These are phyloP conservation scores for Chaetomium globosum DNA, from an alignment of 2,329 filamentous ascomycete species.

Conservation along the genomic window DNA sequence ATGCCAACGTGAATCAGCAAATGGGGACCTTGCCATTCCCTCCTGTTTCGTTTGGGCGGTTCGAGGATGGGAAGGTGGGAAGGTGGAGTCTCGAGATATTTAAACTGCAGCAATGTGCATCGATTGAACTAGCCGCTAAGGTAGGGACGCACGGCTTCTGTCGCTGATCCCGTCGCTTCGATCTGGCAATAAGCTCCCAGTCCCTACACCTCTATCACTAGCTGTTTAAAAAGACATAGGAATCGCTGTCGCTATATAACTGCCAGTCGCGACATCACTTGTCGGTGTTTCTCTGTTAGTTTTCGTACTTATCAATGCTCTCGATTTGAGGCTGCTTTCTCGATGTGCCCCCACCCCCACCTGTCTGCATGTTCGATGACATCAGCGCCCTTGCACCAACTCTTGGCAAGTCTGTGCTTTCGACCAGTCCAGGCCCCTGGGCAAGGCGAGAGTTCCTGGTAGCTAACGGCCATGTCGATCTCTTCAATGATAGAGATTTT, in stretches of 20 bases:
- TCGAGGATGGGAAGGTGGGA: neutral
- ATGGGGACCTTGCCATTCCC: neutral
- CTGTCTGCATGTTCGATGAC: conserved; percentile 10
- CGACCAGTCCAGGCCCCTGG: conserved; percentile 9
- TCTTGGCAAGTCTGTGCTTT: conserved; percentile 18
- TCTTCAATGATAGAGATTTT: neutral
- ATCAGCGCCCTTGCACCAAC: conserved; percentile 7
- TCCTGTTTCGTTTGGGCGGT: conserved; percentile 2
- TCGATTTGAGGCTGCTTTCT: neutral
- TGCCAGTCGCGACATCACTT: neutral
- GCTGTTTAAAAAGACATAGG: neutral
- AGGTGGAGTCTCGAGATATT: neutral
- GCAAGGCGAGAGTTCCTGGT: neutral
- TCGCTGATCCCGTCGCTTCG: neutral
- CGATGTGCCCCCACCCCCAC: conserved; percentile 2
- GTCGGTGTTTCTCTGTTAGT: neutral
- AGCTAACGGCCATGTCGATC: conserved; percentile 8
- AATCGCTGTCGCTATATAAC: neutral
- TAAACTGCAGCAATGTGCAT: neutral
- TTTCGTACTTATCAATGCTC: neutral
- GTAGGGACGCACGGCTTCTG: neutral
- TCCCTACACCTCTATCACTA: neutral
- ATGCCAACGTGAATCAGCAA: conserved; percentile 17
- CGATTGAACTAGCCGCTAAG: neutral
- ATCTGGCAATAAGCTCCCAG: neutral